Evolutionary conservation across 495 filamentous ascomycete genomes (phyloP), one percentile per base, ranked within the genome.

Genomic region (Parathielavia appendiculata): DNA sequence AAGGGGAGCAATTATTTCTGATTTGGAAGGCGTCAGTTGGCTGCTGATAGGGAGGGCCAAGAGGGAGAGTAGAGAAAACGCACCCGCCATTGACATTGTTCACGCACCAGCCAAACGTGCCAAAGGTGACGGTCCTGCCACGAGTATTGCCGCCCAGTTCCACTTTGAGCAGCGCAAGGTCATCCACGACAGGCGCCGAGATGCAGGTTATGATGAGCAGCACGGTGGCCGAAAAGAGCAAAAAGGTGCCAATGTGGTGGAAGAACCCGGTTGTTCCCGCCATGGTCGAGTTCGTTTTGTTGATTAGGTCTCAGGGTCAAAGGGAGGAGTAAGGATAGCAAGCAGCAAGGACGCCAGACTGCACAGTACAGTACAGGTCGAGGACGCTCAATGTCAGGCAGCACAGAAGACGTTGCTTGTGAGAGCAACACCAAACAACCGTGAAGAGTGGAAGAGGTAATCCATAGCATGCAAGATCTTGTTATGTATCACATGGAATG

Each of bases 161-260:
- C 45, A 85, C 71, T 54, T 73, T 77, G 17, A 85, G 64, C 34
- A 86, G 62, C 32, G 71, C 71, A 38, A 85, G 75, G 65, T 75
- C 62, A 47, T 76, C 65, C 51, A 83, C 71, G 17, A 86, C 78
- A 11, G 83, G 82, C 0, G 81, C 72, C 16, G 81, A 79, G 64
- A 86, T 83, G 46, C 79, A 78, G 51, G 78, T 81, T 59, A 85
- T 72, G 56, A 85, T 75, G 48, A 84, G 71, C 46, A 86, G 73
- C 50, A 82, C 68, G 17, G 76, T 72, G 40, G 81, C 74, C 41
- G 69, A 69, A 50, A 86, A 73, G 60, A 86, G 74, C 58, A 86
- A 69, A 59, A 79, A 78, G n/a, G 81, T 80, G 62, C 82, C 83
- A 54, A 84, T 64, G 62, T 83, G 79, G 70, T 82, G 79, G 63